Conservation (phyloP, 1,284 basidiomycete genomes). For the Papiliotrema laurentii region DNA sequence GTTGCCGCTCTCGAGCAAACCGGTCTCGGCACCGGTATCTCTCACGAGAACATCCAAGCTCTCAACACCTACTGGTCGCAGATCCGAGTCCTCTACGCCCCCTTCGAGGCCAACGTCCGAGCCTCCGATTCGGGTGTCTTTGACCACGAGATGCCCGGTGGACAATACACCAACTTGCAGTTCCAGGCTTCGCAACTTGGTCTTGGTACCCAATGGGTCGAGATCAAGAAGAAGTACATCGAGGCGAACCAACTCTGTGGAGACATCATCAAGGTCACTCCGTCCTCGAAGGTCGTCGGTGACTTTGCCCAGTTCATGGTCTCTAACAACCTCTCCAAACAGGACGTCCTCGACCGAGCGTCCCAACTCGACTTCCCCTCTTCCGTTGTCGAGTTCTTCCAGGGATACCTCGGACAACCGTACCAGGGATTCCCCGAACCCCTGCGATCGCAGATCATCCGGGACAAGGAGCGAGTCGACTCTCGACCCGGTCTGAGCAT, state of each 20-base stretch:
- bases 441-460: constrained; percentile 83
- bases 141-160: constrained; percentile 99
- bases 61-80: constrained; percentile 99
- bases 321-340: constrained; percentile 81
- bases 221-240: constrained; percentile 98
- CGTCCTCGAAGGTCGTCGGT: constrained; percentile 97
- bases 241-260: constrained; percentile 95
- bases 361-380: constrained; percentile 95
- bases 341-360: constrained; percentile 81
- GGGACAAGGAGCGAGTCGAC: constrained; percentile 90
- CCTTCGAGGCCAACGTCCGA: constrained; percentile 98
- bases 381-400: constrained; percentile 94
- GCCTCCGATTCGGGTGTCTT: constrained; percentile 96
- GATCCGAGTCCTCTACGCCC: constrained; percentile 89
- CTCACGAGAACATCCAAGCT: constrained; percentile 94
- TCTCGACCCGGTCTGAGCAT: constrained; percentile 84
- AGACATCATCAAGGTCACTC: constrained; percentile 98
- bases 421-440: constrained; percentile 99
- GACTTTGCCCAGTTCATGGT: constrained; percentile 99
- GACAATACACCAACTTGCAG: constrained; percentile 88
- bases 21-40: constrained; percentile 89
- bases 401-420: constrained; percentile 94
- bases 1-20: constrained; percentile 94
- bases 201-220: constrained; percentile 94
- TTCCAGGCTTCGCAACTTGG: constrained; percentile 99